Conservation (phyloP, 352 stramenopile species). For the Phytophthora hybrid region DNA sequence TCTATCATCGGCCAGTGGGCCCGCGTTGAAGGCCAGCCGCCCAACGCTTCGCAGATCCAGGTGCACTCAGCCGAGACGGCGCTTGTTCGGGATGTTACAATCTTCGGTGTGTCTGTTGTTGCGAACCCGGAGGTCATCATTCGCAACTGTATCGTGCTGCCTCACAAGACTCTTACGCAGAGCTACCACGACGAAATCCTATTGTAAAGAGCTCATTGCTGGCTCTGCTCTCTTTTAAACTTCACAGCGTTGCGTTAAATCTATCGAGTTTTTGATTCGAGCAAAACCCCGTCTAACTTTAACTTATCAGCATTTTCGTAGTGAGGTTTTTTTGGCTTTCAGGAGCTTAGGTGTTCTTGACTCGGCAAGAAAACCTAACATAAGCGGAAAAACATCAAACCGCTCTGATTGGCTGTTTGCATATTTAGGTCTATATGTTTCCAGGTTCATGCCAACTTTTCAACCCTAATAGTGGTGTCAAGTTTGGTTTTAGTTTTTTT, state of each 20-base stretch:
- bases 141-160: slow-evolving; percentile 90
- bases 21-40: slow-evolving; percentile 83
- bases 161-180: slow-evolving; percentile 88
- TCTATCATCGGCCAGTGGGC: slow-evolving; percentile 90
- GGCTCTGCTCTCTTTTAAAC: slow-evolving; percentile 20
- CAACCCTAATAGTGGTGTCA: no score
- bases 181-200: slow-evolving; percentile 93
- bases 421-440: no score
- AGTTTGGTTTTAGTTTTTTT: no score
- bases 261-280: no score
- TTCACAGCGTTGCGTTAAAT: slow-evolving; percentile 27
- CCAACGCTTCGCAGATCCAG: slow-evolving; percentile 79
- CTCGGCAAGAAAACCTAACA: no score
- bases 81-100: slow-evolving; percentile 90
- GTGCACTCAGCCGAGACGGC: slow-evolving; percentile 72
- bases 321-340: no score
- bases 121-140: slow-evolving; percentile 90
- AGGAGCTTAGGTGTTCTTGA: no score
- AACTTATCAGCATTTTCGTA: no score
- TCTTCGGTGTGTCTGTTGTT: slow-evolving; percentile 90
- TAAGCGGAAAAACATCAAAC: no score
- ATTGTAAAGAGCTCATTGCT: slow-evolving; percentile 59
- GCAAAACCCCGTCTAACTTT: no score
- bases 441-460: no score
- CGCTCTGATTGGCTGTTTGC: no score